phyloP scores from a whole-genome alignment of 257 asterid genomes.

The Solanum boliviense region DNA sequence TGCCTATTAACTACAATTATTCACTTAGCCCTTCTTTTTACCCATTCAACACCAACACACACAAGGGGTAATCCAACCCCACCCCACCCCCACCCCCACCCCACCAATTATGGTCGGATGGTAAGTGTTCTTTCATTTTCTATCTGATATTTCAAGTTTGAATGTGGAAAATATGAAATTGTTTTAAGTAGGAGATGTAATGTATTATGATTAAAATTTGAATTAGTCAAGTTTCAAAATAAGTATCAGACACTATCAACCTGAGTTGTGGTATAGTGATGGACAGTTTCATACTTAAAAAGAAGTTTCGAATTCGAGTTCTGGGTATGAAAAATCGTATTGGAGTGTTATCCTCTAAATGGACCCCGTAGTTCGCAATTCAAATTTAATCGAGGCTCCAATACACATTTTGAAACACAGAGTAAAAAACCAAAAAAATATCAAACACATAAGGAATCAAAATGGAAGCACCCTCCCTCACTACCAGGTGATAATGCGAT shows the following conservation, averaged over 20 bases:
- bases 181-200: no score
- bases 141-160: not conserved
- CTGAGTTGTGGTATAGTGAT: not conserved
- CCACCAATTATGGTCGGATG: not conserved
- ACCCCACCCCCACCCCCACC: not conserved
- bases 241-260: not conserved
- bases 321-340: not conserved
- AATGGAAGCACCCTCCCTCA: not conserved
- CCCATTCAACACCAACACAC: not conserved
- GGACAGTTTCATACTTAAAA: not conserved
- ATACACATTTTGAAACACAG: not conserved
- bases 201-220: not conserved
- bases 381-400: not conserved
- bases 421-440: no score
- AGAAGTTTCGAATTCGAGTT: not conserved
- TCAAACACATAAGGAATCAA: not conserved
- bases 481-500: not conserved
- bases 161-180: not conserved
- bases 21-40: slow-evolving; percentile 18
- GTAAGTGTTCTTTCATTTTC: not conserved
- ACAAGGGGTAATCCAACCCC: not conserved
- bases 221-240: not conserved
- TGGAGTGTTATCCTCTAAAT: not conserved
- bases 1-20: slow-evolving; percentile 40
- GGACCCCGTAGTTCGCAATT: rapidly evolving